A percentile compares a stretch with the other conserved stretches of the same genome.
phyloP scores from a whole-genome alignment of 192 early-diverging fungal species.

The Entomortierella parvispora region DNA sequence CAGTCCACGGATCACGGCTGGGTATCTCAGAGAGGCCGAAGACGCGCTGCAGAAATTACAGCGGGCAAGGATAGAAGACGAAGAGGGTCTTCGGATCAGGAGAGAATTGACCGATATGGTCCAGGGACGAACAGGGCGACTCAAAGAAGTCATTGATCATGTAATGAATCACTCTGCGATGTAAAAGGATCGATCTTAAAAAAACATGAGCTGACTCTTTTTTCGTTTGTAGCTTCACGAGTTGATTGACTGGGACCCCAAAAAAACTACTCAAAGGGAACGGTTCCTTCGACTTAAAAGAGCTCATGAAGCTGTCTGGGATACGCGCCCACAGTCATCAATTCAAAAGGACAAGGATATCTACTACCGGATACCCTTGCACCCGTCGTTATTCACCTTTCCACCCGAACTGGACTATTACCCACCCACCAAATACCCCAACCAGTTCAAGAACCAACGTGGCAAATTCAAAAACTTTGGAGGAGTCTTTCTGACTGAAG shows the following conservation, averaged over 20 bases:
- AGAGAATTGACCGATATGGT: slow-evolving; percentile 38
- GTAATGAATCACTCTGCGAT: slow-evolving; percentile 10
- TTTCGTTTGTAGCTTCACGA: slow-evolving; percentile 5
- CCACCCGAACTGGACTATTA: slow-evolving; percentile 40
- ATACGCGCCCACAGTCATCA: slow-evolving; percentile 26
- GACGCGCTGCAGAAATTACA: slow-evolving; percentile 14
- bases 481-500: slow-evolving; percentile 45
- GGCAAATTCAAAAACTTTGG: slow-evolving; percentile 47
- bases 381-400: slow-evolving; percentile 37
- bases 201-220: neutral
- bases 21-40: slow-evolving; percentile 39
- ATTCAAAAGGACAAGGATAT: slow-evolving; percentile 18
- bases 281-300: slow-evolving; percentile 34
- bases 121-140: slow-evolving; percentile 43
- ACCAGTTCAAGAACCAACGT: slow-evolving; percentile 20
- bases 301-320: slow-evolving; percentile 46
- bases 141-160: slow-evolving; percentile 48
- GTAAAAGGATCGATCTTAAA: neutral
- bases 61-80: slow-evolving; percentile 33
- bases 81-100: slow-evolving; percentile 3
- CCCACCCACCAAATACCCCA: slow-evolving; percentile 39
- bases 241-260: slow-evolving; percentile 23
- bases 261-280: slow-evolving; percentile 18
- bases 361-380: slow-evolving; percentile 38
- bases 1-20: slow-evolving; percentile 27